Percentiles rank a stretch among this genome's conserved stretches.
Conservation (phyloP, 2,329 filamentous ascomycete genomes). For the Bipolaris bicolor region DNA sequence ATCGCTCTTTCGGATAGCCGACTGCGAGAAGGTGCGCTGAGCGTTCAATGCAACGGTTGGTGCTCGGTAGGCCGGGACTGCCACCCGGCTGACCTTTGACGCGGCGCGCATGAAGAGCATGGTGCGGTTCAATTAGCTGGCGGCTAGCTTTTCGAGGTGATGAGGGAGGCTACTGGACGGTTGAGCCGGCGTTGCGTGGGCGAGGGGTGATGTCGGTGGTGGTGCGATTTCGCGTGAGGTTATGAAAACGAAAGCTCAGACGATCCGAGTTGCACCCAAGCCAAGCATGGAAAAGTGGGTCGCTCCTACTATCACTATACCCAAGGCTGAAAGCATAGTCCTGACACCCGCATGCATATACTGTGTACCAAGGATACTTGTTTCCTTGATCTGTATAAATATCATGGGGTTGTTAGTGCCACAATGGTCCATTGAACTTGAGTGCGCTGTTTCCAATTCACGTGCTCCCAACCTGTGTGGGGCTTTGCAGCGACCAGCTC, state of each 20-base stretch:
- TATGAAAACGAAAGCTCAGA: constrained; percentile 33
- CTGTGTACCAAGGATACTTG: too few relatives aligned
- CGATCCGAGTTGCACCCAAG: constrained; percentile 30
- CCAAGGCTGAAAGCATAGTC: constrained; percentile 17
- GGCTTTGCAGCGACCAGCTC: background rate
- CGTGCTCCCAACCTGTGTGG: background rate
- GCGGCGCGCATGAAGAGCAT: constrained; percentile 50
- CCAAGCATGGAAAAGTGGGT: constrained; percentile 32
- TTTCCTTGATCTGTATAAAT: background rate
- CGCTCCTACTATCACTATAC: constrained; percentile 9
- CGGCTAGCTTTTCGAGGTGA: constrained; percentile 26
- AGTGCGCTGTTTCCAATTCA: background rate
- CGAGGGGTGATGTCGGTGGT: constrained; percentile 35
- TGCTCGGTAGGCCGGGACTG: constrained; percentile 44
- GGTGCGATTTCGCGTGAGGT: constrained; percentile 32
- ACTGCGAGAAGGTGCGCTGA: constrained; percentile 58
- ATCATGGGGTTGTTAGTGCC: fast-evolving
- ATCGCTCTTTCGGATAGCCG: constrained; percentile 53
- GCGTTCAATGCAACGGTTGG: constrained; percentile 42
- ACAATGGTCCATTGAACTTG: background rate
- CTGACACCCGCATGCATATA: background rate
- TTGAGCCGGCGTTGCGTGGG: constrained; percentile 30
- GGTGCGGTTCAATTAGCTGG: constrained; percentile 37
- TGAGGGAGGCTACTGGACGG: constrained; percentile 27
- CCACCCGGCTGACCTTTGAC: constrained; percentile 43